phyloP scores from a whole-genome alignment of 2,329 filamentous ascomycete species.

The Aspergillus fijiensis region DNA sequence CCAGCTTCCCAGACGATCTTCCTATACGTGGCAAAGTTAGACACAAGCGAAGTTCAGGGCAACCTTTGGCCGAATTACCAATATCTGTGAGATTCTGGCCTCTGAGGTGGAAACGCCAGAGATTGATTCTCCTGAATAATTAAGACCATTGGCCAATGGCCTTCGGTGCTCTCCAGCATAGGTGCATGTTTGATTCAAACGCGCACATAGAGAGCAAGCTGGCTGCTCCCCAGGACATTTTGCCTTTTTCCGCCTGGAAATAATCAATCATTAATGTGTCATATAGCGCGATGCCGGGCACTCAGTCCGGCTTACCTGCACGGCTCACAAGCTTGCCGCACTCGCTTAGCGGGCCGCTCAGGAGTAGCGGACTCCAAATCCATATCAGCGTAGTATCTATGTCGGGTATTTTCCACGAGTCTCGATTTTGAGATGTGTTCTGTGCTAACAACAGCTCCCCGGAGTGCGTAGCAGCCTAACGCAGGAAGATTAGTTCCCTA shows the following conservation, averaged over 20 bases:
- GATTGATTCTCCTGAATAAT: constrained; percentile 12
- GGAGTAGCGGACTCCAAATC: constrained; percentile 9
- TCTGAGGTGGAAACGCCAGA: constrained; percentile 15
- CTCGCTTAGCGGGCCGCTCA: constrained; percentile 35
- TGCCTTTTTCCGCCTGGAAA: constrained; percentile 51
- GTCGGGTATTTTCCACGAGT: neutral
- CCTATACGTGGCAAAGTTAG: constrained; percentile 16
- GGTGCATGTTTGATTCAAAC: constrained; percentile 49
- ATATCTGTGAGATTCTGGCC: constrained; percentile 13
- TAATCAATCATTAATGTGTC: constrained; percentile 10
- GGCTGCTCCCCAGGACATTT: constrained; percentile 54
- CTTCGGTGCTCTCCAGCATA: constrained; percentile 42
- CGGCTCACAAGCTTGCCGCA: constrained; percentile 45
- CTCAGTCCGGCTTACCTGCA: constrained; percentile 37
- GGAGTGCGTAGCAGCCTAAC: neutral
- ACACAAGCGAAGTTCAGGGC: neutral
- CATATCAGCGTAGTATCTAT: neutral
- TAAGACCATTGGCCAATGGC: constrained; percentile 13
- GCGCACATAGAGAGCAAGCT: constrained; percentile 50
- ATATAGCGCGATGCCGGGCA: constrained; percentile 4
- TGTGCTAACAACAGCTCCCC: neutral
- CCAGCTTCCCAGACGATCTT: constrained; percentile 34
- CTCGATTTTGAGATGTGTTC: neutral
- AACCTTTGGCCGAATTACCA: constrained; percentile 18
- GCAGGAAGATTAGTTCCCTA: neutral